These are phyloP conservation scores for Penicillium samsonianum DNA, from an alignment of 495 filamentous ascomycete species.

Conservation along the genomic window DNA sequence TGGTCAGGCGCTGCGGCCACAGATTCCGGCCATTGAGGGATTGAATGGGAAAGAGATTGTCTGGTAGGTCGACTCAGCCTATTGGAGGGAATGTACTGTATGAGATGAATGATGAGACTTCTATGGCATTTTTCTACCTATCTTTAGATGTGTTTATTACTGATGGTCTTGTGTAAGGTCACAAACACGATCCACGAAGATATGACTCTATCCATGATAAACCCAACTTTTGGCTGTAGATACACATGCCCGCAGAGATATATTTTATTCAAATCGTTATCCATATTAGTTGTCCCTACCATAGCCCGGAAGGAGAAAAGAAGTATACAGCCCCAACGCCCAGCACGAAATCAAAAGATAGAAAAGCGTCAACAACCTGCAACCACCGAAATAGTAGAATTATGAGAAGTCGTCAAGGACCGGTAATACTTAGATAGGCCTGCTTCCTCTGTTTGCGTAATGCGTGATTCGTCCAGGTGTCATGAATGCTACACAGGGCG, in stretches of 20 bases:
- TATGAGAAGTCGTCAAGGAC: constrained; percentile 3
- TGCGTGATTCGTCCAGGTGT: neutral
- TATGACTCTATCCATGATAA: constrained; percentile 12
- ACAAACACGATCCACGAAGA: constrained; percentile 17
- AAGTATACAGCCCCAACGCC: constrained; percentile 15
- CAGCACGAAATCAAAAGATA: neutral
- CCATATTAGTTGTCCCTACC: constrained; percentile 14
- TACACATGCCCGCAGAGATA: neutral
- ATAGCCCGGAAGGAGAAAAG: constrained; percentile 3
- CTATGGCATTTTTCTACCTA: neutral
- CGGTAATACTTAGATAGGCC: neutral
- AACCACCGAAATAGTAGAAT: constrained; percentile 8
- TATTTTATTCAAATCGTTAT: neutral
- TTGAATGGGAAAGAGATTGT: constrained; percentile 44
- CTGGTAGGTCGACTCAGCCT: constrained; percentile 32
- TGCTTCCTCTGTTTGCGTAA: neutral
- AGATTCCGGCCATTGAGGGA: constrained; percentile 42
- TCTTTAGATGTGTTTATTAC: neutral
- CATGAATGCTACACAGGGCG: neutral
- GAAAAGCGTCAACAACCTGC: neutral
- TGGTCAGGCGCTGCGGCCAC: constrained; percentile 55
- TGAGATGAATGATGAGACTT: constrained; percentile 15
- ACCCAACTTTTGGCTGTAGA: neutral
- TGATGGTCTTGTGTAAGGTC: constrained; percentile 13
- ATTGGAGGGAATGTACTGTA: constrained; percentile 19